These are phyloP conservation scores for Pyrenophora teres DNA, from an alignment of 2,329 filamentous ascomycete genomes.

Conservation along the genomic window DNA sequence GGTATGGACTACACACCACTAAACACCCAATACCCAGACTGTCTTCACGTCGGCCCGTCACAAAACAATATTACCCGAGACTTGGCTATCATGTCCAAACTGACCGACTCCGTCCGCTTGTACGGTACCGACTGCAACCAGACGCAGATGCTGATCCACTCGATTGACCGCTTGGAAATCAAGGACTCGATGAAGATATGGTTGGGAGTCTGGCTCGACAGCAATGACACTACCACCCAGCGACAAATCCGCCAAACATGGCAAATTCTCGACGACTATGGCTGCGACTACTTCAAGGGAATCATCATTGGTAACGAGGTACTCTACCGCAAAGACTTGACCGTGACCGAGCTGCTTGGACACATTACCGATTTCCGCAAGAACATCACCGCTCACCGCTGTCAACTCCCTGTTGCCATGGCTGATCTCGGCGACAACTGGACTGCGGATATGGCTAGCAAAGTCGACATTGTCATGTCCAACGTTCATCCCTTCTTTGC, in stretches of 20 bases:
- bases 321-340: slow-evolving; percentile 68
- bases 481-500: slow-evolving; percentile 98
- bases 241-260: slow-evolving; percentile 86
- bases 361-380: slow-evolving; percentile 70
- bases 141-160: slow-evolving; percentile 88
- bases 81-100: slow-evolving; percentile 83
- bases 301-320: slow-evolving; percentile 69
- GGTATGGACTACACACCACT: slow-evolving; percentile 95
- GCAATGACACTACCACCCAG: slow-evolving; percentile 78
- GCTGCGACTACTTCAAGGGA: slow-evolving; percentile 62
- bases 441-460: slow-evolving; percentile 68
- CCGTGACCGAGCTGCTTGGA: slow-evolving; percentile 63
- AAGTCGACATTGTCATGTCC: slow-evolving; percentile 89
- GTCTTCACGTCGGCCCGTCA: slow-evolving; percentile 74
- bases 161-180: slow-evolving; percentile 74
- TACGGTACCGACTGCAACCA: slow-evolving; percentile 99
- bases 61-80: slow-evolving; percentile 96
- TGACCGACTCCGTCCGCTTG: slow-evolving; percentile 84
- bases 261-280: slow-evolving; percentile 69
- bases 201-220: slow-evolving; percentile 92
- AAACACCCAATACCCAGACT: slow-evolving; percentile 88
- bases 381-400: slow-evolving; percentile 67
- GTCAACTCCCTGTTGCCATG: slow-evolving; percentile 79
- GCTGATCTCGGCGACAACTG: slow-evolving; percentile 90
- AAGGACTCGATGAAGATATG: slow-evolving; percentile 78